Evolutionary conservation across 1,284 basidiomycete species (phyloP).

Genomic region (Apiotrichum mycotoxinovorans): DNA sequence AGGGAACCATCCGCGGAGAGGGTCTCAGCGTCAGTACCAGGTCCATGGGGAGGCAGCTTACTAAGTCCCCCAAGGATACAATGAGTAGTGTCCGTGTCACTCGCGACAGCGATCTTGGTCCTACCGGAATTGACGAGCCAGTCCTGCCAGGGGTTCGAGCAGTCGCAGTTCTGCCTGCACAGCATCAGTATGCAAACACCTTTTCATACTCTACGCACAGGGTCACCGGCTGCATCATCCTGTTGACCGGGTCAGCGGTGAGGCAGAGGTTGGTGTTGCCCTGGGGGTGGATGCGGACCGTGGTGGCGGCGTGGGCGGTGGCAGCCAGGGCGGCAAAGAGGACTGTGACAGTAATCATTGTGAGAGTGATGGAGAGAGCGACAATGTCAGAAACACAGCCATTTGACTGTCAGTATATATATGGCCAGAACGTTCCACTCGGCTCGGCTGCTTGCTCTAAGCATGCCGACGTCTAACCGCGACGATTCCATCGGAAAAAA

Average conservation of each 20-base stretch:
- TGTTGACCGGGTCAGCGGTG: constrained; percentile 25
- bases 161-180: constrained; percentile 11
- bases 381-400: neutral
- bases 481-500: too few relatives aligned
- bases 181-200: neutral
- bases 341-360: neutral
- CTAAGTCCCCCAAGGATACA: neutral
- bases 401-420: too few relatives aligned
- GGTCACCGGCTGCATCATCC: neutral
- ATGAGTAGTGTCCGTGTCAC: neutral
- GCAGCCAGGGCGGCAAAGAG: neutral
- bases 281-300: constrained; percentile 30
- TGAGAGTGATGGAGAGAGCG: neutral
- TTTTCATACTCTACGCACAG: constrained; percentile 7
- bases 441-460: too few relatives aligned
- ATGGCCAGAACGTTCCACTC: too few relatives aligned
- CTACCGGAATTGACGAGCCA: constrained; percentile 6
- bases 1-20: neutral
- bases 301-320: neutral
- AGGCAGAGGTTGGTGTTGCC: constrained; percentile 33
- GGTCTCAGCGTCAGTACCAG: neutral
- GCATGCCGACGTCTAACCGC: too few relatives aligned
- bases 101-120: neutral
- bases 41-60: neutral
- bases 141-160: neutral